Evolutionary conservation across 805 yeast genomes (phyloP), one percentile per base, ranked within the genome.

Genomic region (Saccharomycopsis amapae): DNA sequence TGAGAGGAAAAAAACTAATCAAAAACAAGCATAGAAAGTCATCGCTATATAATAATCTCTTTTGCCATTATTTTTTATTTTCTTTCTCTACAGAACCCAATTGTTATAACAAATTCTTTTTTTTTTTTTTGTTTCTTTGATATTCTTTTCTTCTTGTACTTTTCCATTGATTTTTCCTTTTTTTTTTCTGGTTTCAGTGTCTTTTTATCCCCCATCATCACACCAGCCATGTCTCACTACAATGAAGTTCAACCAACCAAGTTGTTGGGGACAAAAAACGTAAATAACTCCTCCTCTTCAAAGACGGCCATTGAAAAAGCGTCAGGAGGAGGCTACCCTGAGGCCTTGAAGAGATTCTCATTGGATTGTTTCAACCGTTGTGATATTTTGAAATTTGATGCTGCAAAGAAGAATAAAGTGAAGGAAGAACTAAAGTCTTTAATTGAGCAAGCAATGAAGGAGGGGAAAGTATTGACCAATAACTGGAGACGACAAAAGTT

Each of bases 401-500:
- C 60, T 2, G 56, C 42, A 10, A 42, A 55, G 22, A 71, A 67
- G 52, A 56, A 59, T 5, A 53, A 56, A 30, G 69, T 79, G 55
- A 76, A 77, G 50, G 47, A 53, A 6, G 79, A 80, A 55, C 59
- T 81, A 41, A 77, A 71, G 53, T 50, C 58, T 9, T 55, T 78
- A 30, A 66, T 81, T 23, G 68, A 73, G 43, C 51, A 60, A 43
- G 84, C 85, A 0, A 67, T 71, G 15, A 60, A 62, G 2, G 62
- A 66, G 39, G 62, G 63, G 19, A 67, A 66, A 34, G 53, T 80
- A 3, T 67, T 71, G 62, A 51, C 60, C 1, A 78, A 74, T 51
- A 71, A 78, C 49, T 81, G 88, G 88, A 57, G 55, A 3, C 51
- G 40, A 9, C 78, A 76, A 56, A 59, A 61, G 25, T 51, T 81